Evolutionary conservation across 2,329 filamentous ascomycete species (phyloP).

Genomic region (Apiospora arundinis): DNA sequence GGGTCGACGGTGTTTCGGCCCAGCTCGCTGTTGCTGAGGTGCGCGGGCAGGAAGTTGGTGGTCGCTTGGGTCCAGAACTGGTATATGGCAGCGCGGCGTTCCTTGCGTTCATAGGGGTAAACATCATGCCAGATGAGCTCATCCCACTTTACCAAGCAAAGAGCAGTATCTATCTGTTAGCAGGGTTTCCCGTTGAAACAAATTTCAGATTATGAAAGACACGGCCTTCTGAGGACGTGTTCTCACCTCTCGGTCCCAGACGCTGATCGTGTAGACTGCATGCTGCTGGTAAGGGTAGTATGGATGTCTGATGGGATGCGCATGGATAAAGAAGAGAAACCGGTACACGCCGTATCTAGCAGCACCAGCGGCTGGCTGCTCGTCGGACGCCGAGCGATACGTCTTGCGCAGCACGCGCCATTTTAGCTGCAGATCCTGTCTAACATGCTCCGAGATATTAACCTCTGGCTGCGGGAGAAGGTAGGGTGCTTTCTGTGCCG

Average conservation of each 20-base stretch:
- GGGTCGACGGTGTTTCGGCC: neutral
- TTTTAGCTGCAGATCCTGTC: neutral
- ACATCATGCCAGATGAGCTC: slow-evolving; percentile 11
- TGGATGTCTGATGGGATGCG: neutral
- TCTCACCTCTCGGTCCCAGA: slow-evolving; percentile 8
- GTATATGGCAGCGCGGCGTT: neutral
- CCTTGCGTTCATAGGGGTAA: neutral
- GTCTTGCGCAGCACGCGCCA: neutral
- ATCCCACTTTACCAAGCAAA: neutral
- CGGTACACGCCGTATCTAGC: neutral
- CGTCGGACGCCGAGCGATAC: neutral
- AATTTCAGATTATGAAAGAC: no score
- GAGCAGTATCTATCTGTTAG: neutral
- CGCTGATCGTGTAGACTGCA: neutral
- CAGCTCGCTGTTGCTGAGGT: no score
- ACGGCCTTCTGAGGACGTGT: neutral
- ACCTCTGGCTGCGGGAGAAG: neutral
- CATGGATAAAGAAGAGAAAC: neutral
- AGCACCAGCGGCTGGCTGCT: neutral
- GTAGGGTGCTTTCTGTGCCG: neutral
- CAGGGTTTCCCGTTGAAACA: neutral
- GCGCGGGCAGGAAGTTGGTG: neutral
- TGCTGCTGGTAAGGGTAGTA: neutral
- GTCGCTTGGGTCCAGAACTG: neutral
- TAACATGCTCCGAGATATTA: neutral